Evolutionary conservation across 148 eudicot species (phyloP).

Genomic region (Heliosperma pusillum): DNA sequence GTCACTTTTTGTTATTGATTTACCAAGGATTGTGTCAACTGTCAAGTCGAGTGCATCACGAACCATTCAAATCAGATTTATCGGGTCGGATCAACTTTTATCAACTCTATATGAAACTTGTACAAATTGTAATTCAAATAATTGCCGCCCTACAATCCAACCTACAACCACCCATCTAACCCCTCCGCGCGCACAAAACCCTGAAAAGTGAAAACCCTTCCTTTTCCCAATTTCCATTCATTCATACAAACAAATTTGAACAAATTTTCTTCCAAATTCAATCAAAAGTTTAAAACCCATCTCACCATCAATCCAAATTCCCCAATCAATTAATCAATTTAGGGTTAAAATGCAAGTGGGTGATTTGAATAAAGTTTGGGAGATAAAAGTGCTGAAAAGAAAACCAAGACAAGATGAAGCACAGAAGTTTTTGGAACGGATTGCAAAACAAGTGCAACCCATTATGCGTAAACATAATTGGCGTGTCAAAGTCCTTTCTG

Average conservation of each 20-base stretch:
- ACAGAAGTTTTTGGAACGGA: conserved; percentile 48
- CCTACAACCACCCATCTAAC: background rate
- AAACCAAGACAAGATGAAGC: conserved; percentile 67
- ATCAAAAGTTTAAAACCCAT: conserved; percentile 6
- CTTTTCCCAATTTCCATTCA: background rate
- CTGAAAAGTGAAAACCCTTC: background rate
- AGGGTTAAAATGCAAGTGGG: conserved; percentile 48
- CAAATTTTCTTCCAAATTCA: background rate
- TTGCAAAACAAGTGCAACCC: conserved; percentile 89
- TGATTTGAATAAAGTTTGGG: conserved; percentile 89
- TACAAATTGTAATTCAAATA: conserved; percentile 6
- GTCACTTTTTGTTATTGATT: too few relatives aligned
- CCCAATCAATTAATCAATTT: background rate
- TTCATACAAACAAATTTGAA: background rate
- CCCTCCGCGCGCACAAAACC: background rate
- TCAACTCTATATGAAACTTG: background rate
- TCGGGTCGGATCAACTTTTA: background rate
- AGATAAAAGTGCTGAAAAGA: conserved; percentile 62
- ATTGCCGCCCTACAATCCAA: conserved; percentile 19
- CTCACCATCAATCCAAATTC: background rate
- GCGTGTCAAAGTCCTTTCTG: conserved; percentile 87
- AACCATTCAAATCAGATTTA: background rate
- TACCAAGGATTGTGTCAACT: too few relatives aligned
- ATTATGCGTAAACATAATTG: conserved; percentile 87
- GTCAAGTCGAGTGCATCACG: too few relatives aligned